A percentile compares a stretch with the other conserved stretches of the same genome.
Conservation (phyloP, 2,329 filamentous ascomycete species). For the Colletotrichum costaricense region DNA sequence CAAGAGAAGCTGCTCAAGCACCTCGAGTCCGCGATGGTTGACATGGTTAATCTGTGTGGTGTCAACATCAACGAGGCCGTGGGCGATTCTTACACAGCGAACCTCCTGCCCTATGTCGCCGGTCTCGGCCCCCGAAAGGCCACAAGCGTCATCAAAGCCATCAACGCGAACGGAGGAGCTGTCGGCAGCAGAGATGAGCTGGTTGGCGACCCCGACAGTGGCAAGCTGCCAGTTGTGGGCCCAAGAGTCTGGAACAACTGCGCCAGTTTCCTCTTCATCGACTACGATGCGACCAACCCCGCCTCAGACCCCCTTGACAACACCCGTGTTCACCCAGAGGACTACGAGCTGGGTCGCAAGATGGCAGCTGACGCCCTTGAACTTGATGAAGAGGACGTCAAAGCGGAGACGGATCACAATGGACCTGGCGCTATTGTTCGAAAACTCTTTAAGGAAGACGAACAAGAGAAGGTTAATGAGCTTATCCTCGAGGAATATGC, state of each 20-base stretch:
- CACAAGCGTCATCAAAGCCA: slow-evolving; percentile 77
- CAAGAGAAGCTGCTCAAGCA: slow-evolving; percentile 88
- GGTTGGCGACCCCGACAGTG: slow-evolving; percentile 85
- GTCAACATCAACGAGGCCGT: slow-evolving; percentile 96
- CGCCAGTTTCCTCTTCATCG: slow-evolving; percentile 92
- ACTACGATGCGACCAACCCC: slow-evolving; percentile 84
- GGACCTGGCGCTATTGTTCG: slow-evolving; percentile 91
- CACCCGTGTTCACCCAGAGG: slow-evolving; percentile 96
- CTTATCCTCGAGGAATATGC: slow-evolving; percentile 97
- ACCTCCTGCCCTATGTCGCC: slow-evolving; percentile 89
- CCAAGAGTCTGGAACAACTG: slow-evolving; percentile 96
- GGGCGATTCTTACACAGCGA: slow-evolving; percentile 82
- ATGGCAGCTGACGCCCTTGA: slow-evolving; percentile 98
- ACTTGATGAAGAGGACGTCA: slow-evolving; percentile 97
- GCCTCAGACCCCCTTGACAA: slow-evolving; percentile 94
- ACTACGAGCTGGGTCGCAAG: slow-evolving; percentile 97
- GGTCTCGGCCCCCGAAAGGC: slow-evolving; percentile 94
- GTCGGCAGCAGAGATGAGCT: slow-evolving; percentile 88
- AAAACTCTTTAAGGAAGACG: slow-evolving; percentile 93
- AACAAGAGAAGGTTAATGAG: slow-evolving; percentile 95
- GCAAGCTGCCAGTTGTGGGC: slow-evolving; percentile 82
- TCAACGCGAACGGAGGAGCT: slow-evolving; percentile 89
- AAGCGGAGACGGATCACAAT: slow-evolving; percentile 91
- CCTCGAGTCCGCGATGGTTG: slow-evolving; percentile 96
- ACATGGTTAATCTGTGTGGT: slow-evolving; percentile 97